phyloP scores from a whole-genome alignment of 306 rosid genomes.

The Glycine soja region DNA sequence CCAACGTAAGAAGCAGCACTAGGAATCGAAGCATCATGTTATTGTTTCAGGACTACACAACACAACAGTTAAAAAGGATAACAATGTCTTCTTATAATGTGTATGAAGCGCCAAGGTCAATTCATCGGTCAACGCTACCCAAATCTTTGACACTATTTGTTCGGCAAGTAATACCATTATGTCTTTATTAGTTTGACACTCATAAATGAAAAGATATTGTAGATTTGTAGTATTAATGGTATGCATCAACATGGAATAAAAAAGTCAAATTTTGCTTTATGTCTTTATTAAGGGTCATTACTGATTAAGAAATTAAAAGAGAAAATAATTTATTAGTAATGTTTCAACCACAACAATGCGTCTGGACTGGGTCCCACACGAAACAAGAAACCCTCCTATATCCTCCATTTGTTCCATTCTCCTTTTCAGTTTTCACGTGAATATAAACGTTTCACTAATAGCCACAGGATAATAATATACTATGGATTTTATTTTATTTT shows the following conservation, averaged over 20 bases:
- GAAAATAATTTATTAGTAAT: neutral
- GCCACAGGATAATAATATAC: neutral
- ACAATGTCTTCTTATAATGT: neutral
- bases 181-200: neutral
- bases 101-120: neutral
- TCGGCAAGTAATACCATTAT: neutral
- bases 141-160: neutral
- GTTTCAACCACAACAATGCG: neutral
- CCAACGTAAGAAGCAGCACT: conserved; percentile 23
- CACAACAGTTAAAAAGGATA: neutral
- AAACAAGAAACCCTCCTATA: neutral
- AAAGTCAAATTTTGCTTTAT: neutral
- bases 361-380: neutral
- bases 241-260: neutral
- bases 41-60: neutral
- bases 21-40: conserved; percentile 31
- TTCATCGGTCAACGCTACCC: conserved; percentile 12
- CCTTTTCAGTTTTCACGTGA: conserved; percentile 7
- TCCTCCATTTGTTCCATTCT: neutral
- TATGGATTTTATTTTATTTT: neutral
- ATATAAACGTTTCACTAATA: conserved; percentile 6
- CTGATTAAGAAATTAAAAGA: neutral
- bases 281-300: neutral
- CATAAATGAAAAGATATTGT: neutral
- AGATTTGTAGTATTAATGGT: neutral